Percentiles rank a stretch among this genome's conserved stretches.
phyloP scores from a whole-genome alignment of 129 eudicot genomes.

The Tanacetum coccineum region DNA sequence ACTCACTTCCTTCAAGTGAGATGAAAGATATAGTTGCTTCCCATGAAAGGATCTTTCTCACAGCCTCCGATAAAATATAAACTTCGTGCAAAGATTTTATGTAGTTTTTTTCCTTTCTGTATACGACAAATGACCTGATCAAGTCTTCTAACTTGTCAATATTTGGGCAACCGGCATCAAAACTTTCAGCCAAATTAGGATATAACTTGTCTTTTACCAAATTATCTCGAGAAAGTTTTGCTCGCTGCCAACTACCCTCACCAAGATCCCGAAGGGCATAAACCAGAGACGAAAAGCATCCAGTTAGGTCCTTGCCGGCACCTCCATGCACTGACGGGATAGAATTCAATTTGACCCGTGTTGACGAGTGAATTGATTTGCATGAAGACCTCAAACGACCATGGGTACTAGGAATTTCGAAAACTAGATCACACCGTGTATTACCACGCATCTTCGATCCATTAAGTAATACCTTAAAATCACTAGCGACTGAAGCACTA shows the following conservation, averaged over 20 bases:
- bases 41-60: slow-evolving; percentile 55
- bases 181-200: slow-evolving; percentile 31
- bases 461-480: slow-evolving; percentile 62
- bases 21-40: slow-evolving; percentile 60
- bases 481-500: slow-evolving; percentile 54
- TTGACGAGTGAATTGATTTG: slow-evolving; percentile 45
- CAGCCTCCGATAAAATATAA: slow-evolving; percentile 41
- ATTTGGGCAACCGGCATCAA: slow-evolving; percentile 35
- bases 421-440: slow-evolving; percentile 20
- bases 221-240: slow-evolving; percentile 29
- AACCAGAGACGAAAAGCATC: slow-evolving; percentile 37
- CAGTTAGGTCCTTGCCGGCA: slow-evolving; percentile 30
- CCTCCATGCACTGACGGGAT: slow-evolving; percentile 15
- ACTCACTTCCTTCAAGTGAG: slow-evolving; percentile 49
- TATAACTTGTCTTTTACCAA: slow-evolving; percentile 31
- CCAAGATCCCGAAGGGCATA: slow-evolving; percentile 51
- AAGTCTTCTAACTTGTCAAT: slow-evolving; percentile 30
- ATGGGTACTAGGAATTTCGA: slow-evolving; percentile 44
- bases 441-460: slow-evolving; percentile 60
- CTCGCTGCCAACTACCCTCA: slow-evolving; percentile 40
- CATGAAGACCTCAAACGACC: slow-evolving; percentile 60
- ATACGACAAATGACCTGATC: slow-evolving; percentile 24
- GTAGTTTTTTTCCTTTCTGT: slow-evolving; percentile 28
- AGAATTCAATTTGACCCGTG: slow-evolving; percentile 58
- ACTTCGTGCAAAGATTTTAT: slow-evolving; percentile 42